Evolutionary conservation across 495 filamentous ascomycete genomes (phyloP), one percentile per base, ranked within the genome.

Genomic region (Jackrogersella minutella): DNA sequence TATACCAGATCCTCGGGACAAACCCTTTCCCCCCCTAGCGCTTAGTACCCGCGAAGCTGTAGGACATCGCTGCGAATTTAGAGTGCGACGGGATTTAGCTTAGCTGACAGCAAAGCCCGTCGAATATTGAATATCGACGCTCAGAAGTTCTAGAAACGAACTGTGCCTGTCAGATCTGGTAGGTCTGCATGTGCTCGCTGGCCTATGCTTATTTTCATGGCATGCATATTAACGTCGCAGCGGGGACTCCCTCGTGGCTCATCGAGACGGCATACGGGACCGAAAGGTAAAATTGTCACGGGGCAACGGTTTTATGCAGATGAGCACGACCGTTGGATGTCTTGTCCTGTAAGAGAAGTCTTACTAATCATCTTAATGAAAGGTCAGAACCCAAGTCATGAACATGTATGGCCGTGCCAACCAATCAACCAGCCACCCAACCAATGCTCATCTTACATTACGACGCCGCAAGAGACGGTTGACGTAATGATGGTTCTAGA

Each of bases 341-440:
- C n/a, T 24, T 16, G 16, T 57, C 34, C 10, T 69, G 36, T 62
- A 34, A 30, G 26, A 30, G 7, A 24, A 37, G 40, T 59, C 49
- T 69, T 69, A 69, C 33, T 69, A 69, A 69, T 64, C 56, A 64
- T 60, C 60, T 64, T 64, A 63, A 69, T 64, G 24, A 41, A 54
- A 22, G 5, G 56, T 62, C 52, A 62, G 59, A 51, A 69, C 54
- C 51, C 31, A 64, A 60, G 49, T 11, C 28, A 21, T 33, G 52
- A 57, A 34, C 43, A 1, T 61, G 30, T 51, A 47, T 49, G n/a
- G n/a, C n/a, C n/a, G n/a, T n/a, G n/a, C n/a, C n/a, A n/a, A n/a
- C n/a, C n/a, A n/a, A n/a, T n/a, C n/a, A 41, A 52, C 56, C 43
- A 66, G 40, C 24, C 50, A 54, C 26, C 63, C 63, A 66, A 61